These are phyloP conservation scores for Grifola frondosa DNA, from an alignment of 1,284 basidiomycete genomes.

Conservation along the genomic window DNA sequence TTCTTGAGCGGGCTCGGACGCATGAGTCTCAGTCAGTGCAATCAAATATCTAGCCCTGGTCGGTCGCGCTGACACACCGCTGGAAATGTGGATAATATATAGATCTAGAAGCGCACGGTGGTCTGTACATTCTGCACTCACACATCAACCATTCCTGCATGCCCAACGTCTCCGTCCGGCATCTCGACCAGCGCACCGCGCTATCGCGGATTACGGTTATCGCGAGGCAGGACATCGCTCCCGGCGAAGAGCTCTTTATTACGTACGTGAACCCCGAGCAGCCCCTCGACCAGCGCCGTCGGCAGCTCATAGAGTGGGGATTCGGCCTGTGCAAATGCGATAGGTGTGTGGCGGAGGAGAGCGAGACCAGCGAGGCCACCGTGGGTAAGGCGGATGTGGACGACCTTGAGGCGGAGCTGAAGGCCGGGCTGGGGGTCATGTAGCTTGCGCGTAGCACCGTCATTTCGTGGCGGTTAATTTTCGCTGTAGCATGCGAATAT, in stretches of 20 bases:
- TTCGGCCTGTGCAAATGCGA: constrained; percentile 70
- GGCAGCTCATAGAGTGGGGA: constrained; percentile 70
- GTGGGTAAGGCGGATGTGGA: constrained; percentile 23
- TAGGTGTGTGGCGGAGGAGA: constrained; percentile 54
- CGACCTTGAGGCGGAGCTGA: constrained; percentile 49
- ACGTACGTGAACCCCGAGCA: constrained; percentile 76
- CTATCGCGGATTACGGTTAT: constrained; percentile 71
- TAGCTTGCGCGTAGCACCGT: constrained; percentile 6
- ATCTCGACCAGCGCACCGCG: constrained; percentile 60
- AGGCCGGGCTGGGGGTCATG: constrained; percentile 47
- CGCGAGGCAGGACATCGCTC: constrained; percentile 62
- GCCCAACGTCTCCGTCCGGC: constrained; percentile 77
- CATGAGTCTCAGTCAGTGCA: constrained; percentile 76
- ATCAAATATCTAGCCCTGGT: too few relatives aligned
- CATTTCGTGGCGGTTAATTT: background rate
- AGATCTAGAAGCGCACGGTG: constrained; percentile 87
- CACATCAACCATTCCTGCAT: constrained; percentile 84
- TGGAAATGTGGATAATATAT: constrained; percentile 2
- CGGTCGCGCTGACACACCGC: too few relatives aligned
- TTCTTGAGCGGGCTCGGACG: constrained; percentile 77
- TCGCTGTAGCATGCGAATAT: background rate
- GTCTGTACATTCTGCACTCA: constrained; percentile 82
- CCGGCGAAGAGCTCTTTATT: constrained; percentile 75
- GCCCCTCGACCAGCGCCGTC: constrained; percentile 52
- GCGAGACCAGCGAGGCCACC: constrained; percentile 39